Base-by-base conservation (phyloP, 2,329 filamentous ascomycete species). In the Alternaria sp. region DNA sequence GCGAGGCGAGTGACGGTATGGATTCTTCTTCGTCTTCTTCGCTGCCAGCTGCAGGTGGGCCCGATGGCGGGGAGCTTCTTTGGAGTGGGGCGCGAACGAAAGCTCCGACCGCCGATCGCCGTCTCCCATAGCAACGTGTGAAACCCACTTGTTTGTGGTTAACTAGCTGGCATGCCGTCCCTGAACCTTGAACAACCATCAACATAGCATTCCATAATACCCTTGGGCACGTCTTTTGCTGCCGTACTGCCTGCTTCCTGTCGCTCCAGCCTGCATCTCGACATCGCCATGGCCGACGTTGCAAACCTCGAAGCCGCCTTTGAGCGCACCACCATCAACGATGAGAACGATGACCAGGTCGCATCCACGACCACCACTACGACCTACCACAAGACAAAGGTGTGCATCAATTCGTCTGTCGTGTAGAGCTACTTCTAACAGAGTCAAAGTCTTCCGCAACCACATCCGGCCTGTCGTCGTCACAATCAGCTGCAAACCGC, bases 301-400 rank as follows among this genome's bases (percentile, higher is more conserved):
- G 88, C 92, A 70, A 89, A 88, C 53, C 85, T 98, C 48, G 94
- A 97, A 82, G 85, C 91, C 81, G 92, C 92, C 72, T 92, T 98
- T 75, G 93, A 97, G 88, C 90, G 90, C 80, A 87, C 97, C 82
- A 90, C 92, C 20, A 92, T 97, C 64, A 90, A 92, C 71, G 94
- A 97, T 75, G 94, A 97, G 81, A 96, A 94, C 75, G 90, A 82
- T 58, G 80, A 82, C 58, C 75, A 92, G 60, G 80, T 83, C 32
- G 81, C 81, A 56, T 84, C 87, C 65, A 83, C 81, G 63, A 81
- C 81, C 58, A 85, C 85, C 12, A 83, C 81, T 64, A 81, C 81
- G 58, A 85, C 85, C 12, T 89, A 91, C 77, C 84, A 87, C 68
- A 97, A 96, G 81, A 80, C 87, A 63, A 97, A 97, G 89, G 93